Conservation (phyloP, 768 basidiomycete genomes). For the Tubosaeta sp. region DNA sequence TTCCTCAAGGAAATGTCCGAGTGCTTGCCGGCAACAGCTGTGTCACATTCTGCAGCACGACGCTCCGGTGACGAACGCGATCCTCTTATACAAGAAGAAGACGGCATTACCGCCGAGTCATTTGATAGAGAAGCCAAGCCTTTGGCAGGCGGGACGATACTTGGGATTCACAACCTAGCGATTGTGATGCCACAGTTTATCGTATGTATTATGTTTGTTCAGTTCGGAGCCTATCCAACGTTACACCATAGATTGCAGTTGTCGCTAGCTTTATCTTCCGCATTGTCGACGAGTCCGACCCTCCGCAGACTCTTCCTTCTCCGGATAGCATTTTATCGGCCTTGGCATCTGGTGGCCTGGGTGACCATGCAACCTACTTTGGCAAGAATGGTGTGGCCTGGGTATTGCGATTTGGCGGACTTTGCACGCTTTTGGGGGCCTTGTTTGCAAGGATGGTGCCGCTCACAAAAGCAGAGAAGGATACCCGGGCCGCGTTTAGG, state of each 20-base stretch:
- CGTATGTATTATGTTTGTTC: conserved; percentile 43
- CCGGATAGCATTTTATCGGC: conserved; percentile 29
- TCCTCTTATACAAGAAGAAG: conserved; percentile 54
- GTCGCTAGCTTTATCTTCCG: conserved; percentile 87
- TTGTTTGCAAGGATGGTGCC: conserved; percentile 76
- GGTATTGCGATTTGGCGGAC: conserved; percentile 89
- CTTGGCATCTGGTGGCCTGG: conserved; percentile 23
- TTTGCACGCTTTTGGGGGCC: conserved; percentile 80
- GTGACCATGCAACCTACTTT: conserved; percentile 53
- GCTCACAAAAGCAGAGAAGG: conserved; percentile 86
- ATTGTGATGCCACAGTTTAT: conserved; percentile 95
- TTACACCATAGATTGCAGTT: conserved; percentile 62
- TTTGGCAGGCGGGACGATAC: conserved; percentile 82
- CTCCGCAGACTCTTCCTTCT: conserved; percentile 10
- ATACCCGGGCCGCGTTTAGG: conserved; percentile 77
- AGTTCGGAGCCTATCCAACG: not conserved
- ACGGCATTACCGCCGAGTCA: conserved; percentile 32
- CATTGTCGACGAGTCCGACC: conserved; percentile 54
- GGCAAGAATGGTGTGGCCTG: conserved; percentile 91
- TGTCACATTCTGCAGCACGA: conserved; percentile 29
- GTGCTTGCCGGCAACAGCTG: conserved; percentile 12
- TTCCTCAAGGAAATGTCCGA: conserved; percentile 70
- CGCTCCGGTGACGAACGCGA: conserved; percentile 34
- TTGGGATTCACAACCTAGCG: conserved; percentile 93
- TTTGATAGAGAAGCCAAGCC: conserved; percentile 35